Evolutionary conservation across 202 grass and related monocot species (phyloP), one percentile per base, ranked within the genome.

Genomic region (Schoenoplectus tabernaemontani): DNA sequence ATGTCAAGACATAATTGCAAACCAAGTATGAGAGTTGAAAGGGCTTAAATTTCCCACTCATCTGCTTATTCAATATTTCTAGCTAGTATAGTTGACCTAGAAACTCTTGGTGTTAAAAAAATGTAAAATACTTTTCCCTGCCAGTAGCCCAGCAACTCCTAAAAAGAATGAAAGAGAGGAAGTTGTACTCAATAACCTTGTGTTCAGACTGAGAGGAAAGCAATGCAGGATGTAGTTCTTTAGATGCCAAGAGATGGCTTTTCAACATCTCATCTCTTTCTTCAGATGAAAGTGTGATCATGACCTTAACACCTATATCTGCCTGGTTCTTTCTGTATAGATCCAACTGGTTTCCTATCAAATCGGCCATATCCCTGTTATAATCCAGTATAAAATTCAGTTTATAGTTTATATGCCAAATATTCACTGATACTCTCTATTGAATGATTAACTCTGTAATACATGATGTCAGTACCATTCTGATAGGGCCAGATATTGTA

Each of bases 191-290:
- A 70, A 72, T 61, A 58, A 95, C 96, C 91, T 91, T 91, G 79
- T 99, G 89, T 86, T 99, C 96, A 59, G 85, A 89, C 80, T 99
- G 86, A 77, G 90, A 86, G 86, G 96, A 99, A 79, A 99, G 88
- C 79, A 99, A 79, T 59, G 96, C 96, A 81, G 90, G 96, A 78
- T 95, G 96, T 87, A 98, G 91, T 90, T 95, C 84, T 80, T 87
- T 89, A 64, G 96, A 90, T 66, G 89, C 88, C 64, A 92, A 94
- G 81, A 98, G 76, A 85, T 98, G 88, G 4, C 83, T 89, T 68
- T 95, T 98, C 81, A 98, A 78, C 58, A 65, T 90, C 67, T 98
- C 96, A 78, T 98, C 96, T 87, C 90, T 95, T 95, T 98, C 96
- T 82, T 98, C 96, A 4, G 85, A 98, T 82, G 96, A 95, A 69